Evolutionary conservation across 495 filamentous ascomycete species (phyloP).

Genomic region (Cercophora newfieldiana): DNA sequence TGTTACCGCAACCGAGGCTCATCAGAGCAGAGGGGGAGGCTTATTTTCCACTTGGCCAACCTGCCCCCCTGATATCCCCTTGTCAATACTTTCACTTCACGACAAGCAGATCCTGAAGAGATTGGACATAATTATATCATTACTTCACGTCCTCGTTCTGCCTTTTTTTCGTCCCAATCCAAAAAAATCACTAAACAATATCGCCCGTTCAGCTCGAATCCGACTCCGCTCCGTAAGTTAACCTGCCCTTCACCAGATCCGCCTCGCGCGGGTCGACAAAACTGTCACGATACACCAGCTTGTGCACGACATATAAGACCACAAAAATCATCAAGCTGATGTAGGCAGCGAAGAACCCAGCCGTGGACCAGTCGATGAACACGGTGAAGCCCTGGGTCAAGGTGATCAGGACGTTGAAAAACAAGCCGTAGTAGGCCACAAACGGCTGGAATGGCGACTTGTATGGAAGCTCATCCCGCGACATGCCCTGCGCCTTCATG

Average conservation of each 20-base stretch:
- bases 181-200: not conserved
- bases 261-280: constrained; percentile 24
- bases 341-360: constrained; percentile 62
- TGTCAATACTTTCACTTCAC: not conserved
- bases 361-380: constrained; percentile 62
- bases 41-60: too few relatives aligned
- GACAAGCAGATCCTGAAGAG: not conserved
- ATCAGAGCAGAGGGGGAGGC: too few relatives aligned
- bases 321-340: constrained; percentile 62
- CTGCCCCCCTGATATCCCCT: not conserved
- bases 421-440: constrained; percentile 58
- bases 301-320: constrained; percentile 60
- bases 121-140: not conserved
- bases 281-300: constrained; percentile 38
- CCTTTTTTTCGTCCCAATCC: not conserved
- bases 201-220: not conserved
- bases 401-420: constrained; percentile 64
- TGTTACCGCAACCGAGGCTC: not conserved
- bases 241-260: constrained; percentile 26
- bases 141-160: not conserved
- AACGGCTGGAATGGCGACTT: constrained; percentile 60
- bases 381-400: constrained; percentile 70
- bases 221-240: constrained; percentile 19
- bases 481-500: constrained; percentile 57
- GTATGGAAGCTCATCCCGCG: constrained; percentile 55